These are phyloP conservation scores for Tephrocybe sp. DNA, from an alignment of 768 basidiomycete genomes.

Conservation along the genomic window DNA sequence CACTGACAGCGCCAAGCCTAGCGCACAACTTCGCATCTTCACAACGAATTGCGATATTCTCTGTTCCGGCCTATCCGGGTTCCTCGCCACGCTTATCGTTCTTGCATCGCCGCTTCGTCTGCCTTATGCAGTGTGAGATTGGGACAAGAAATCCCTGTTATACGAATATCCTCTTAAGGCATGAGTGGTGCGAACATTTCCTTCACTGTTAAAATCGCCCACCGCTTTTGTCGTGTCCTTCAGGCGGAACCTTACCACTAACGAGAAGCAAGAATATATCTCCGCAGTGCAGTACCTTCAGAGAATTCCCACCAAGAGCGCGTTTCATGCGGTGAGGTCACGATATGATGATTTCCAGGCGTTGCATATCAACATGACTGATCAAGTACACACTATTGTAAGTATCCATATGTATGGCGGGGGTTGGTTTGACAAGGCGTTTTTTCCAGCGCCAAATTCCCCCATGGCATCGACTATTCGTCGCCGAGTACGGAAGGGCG, in stretches of 20 bases:
- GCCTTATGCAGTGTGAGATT: neutral
- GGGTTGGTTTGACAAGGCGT: neutral
- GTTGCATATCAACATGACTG: conserved; percentile 29
- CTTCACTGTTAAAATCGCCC: neutral
- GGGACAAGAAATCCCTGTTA: neutral
- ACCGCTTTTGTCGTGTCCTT: neutral
- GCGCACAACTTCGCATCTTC: neutral
- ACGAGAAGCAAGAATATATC: conserved; percentile 31
- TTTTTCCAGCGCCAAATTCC: conserved; percentile 24
- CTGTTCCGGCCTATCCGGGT: neutral
- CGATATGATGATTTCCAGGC: conserved; percentile 43
- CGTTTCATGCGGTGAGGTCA: conserved; percentile 22
- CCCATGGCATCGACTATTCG: conserved; percentile 28
- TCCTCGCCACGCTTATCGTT: neutral
- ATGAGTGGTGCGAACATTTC: neutral
- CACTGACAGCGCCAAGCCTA: neutral
- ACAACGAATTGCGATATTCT: neutral
- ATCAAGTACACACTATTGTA: conserved; percentile 33
- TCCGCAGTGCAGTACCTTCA: conserved; percentile 34
- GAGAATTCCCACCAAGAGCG: conserved; percentile 22
- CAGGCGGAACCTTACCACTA: conserved; percentile 28
- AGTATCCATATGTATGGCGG: conserved; percentile 4
- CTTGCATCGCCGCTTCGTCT: neutral
- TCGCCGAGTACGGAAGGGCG: conserved; percentile 22
- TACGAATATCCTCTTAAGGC: neutral